Evolutionary conservation across 495 filamentous ascomycete species (phyloP), one percentile per base, ranked within the genome.

Genomic region (Jackrogersella multiformis): DNA sequence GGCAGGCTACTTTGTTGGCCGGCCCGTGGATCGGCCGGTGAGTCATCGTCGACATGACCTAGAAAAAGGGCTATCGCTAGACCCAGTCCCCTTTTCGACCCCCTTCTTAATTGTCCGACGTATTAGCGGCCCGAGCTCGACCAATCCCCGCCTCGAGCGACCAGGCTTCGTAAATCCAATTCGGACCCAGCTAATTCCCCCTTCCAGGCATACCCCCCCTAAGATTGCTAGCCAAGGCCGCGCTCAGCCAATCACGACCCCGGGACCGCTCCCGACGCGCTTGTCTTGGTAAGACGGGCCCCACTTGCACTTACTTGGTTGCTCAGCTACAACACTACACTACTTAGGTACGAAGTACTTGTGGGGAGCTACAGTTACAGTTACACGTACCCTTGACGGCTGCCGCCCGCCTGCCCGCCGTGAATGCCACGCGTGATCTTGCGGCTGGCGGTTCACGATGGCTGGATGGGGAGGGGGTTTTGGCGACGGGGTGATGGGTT

Each of bases 31-130:
- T 54, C 59, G 61, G 61, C 44, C 45, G 54, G 69, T 72, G 72
- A 74, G 69, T 74, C 72, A 74, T 72, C 61, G 69, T 41, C 49
- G 39, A 18, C 13, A 20, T 46, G 42, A 46, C 42, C 24, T 30
- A 26, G 32, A 49, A 30, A 30, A 30, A 30, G 7, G 7, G 26
- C 26, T n/a, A n/a, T n/a, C n/a, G n/a, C n/a, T n/a, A n/a, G n/a
- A n/a, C n/a, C n/a, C n/a, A n/a, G n/a, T n/a, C n/a, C n/a, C n/a
- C n/a, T n/a, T n/a, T n/a, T n/a, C n/a, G n/a, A n/a, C n/a, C n/a
- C n/a, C n/a, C n/a, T n/a, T n/a, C n/a, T n/a, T n/a, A n/a, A n/a
- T n/a, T n/a, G n/a, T n/a, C n/a, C n/a, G n/a, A n/a, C n/a, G 26
- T 7, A 4, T 30, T 30, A 30, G 26, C 7, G 3, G 26, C 26